Percentiles rank a stretch among this genome's conserved stretches.
Conservation (phyloP, 306 rosid species). For the Prosopis cineraria region DNA sequence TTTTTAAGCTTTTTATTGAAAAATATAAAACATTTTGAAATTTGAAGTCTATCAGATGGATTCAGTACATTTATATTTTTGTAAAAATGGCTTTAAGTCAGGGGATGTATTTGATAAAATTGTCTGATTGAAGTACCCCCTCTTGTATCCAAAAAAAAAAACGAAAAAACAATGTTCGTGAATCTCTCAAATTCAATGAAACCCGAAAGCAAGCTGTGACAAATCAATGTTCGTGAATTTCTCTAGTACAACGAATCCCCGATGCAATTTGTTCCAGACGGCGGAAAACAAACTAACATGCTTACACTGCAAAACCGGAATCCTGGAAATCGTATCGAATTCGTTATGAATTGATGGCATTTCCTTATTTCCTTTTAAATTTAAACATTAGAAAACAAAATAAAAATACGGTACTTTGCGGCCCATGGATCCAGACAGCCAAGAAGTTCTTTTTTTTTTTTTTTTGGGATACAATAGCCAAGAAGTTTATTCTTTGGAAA, state of each 20-base stretch:
- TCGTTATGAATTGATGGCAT: conserved; percentile 34
- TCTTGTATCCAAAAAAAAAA: too few species aligned
- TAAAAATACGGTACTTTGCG: conserved; percentile 9
- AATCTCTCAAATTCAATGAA: background rate
- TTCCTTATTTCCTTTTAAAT: conserved; percentile 41
- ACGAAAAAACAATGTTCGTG: too few species aligned
- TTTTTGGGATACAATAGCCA: too few species aligned
- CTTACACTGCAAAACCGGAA: conserved; percentile 31
- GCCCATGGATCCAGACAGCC: conserved; percentile 25
- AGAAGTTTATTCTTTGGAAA: conserved; percentile 32
- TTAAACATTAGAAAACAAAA: conserved; percentile 38
- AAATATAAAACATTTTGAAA: too few species aligned
- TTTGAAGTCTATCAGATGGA: too few species aligned
- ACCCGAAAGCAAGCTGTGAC: conserved; percentile 20
- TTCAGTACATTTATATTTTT: too few species aligned
- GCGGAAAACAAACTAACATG: background rate
- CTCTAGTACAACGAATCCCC: conserved; percentile 23
- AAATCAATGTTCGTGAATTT: conserved; percentile 20
- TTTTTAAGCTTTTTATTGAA: too few species aligned
- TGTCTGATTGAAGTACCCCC: too few species aligned
- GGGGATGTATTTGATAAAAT: too few species aligned
- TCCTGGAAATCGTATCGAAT: conserved; percentile 36
- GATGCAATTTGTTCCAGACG: conserved; percentile 1
- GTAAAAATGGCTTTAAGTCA: too few species aligned
- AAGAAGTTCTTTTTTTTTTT: too few species aligned